Evolutionary conservation across 192 early-diverging fungal species (phyloP), one percentile per base, ranked within the genome.

Genomic region (Pilaira anomala): DNA sequence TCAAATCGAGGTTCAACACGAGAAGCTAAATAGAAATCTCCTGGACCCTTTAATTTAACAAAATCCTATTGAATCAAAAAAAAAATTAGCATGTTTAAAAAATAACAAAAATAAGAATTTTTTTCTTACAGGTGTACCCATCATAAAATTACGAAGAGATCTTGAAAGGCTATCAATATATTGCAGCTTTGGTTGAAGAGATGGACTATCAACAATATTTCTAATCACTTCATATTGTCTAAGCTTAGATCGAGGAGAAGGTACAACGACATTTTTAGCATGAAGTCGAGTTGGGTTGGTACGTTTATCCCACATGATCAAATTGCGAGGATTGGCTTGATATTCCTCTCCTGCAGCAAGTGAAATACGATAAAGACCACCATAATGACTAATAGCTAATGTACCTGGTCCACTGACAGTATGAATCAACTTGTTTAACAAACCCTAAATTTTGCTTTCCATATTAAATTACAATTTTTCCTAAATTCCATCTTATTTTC

Each of bases 291-390:
- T 67, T 9, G 83, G 83, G 24, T 71, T 56, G 13, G 83, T 79
- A 7, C 76, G 67, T 21, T 76, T 68, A 54, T 83, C 79, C 83
- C 83, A 85, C 13, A 82, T 74, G 19, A 85, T 74, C 57, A 85
- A 48, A 42, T 85, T 65, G 57, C 71, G 75, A 21, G 89, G 86
- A 66, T 88, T 87, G 16, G 88, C 89, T 16, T 85, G 66, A 53
- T 88, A 90, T 65, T 86, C 84, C 60, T 93, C 89, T n/a, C 77
- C 82, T 9, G 84, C 77, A 6, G 77, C 63, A 50, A 93, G 71
- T 11, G 83, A 79, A 46, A 93, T 66, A 18, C 88, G 76, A 66
- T 89, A 87, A 28, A 93, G 51, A 0, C 87, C 85, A 39, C 87
- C 86, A 33, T 85, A 80, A 26, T 81, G 70, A 21, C 85, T 80